Evolutionary conservation across 169 alveolate species (phyloP).

Genomic region (Toxoplasma gondii): DNA sequence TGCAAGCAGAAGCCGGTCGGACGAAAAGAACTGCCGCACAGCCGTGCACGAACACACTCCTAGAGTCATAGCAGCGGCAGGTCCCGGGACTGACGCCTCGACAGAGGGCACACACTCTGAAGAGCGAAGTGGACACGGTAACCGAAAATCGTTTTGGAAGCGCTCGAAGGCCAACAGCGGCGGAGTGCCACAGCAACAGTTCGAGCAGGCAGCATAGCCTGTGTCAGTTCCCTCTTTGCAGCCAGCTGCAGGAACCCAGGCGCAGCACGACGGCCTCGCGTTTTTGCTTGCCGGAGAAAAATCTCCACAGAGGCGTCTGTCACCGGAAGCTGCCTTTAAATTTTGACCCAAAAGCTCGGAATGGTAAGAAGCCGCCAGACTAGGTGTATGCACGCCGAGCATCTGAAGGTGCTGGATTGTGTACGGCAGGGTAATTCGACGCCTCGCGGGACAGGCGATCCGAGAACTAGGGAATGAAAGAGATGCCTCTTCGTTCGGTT

Average conservation of each 20-base stretch:
- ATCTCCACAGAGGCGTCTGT: not conserved
- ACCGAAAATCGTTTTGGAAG: not conserved
- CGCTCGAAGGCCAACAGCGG: not conserved
- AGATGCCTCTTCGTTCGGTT: not conserved
- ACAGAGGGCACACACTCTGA: not conserved
- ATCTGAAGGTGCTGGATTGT: slow-evolving; percentile 45
- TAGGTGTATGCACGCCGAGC: slow-evolving; percentile 55
- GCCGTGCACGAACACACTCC: not conserved
- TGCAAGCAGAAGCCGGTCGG: slow-evolving; percentile 50
- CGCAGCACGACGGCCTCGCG: not conserved
- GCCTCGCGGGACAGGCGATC: not conserved
- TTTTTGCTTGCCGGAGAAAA: too few species aligned
- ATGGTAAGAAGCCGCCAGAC: not conserved
- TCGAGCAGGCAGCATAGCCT: not conserved
- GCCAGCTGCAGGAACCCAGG: not conserved
- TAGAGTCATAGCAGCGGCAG: not conserved
- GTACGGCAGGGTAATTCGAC: slow-evolving; percentile 39
- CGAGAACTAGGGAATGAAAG: not conserved
- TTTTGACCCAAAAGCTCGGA: not conserved
- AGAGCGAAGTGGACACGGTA: not conserved
- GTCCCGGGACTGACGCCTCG: not conserved
- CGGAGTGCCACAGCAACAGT: not conserved
- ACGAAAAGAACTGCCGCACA: slow-evolving; percentile 14
- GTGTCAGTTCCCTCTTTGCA: not conserved
- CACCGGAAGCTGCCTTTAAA: not conserved